Conservation (phyloP, 768 basidiomycete genomes). For the Asterophora parasitica region DNA sequence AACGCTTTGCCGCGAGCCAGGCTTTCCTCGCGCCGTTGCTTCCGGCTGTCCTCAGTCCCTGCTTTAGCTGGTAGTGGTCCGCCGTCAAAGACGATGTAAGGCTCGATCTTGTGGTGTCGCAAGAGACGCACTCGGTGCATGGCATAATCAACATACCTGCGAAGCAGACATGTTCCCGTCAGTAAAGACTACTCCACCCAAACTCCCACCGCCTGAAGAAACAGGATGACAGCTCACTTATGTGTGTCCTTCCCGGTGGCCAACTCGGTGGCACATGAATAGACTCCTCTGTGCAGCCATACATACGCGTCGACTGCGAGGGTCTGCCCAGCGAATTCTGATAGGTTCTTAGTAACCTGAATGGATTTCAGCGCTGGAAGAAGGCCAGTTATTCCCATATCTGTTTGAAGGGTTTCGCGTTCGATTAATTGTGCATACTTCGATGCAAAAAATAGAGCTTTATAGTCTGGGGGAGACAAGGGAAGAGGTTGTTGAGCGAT, state of each 20-base stretch:
- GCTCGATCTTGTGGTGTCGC: slow-evolving; percentile 76
- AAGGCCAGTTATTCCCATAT: slow-evolving; percentile 91
- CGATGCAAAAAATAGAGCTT: background rate
- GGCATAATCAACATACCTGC: slow-evolving; percentile 92
- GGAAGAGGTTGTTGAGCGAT: background rate
- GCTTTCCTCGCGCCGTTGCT: slow-evolving; percentile 70
- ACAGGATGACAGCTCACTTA: slow-evolving; percentile 51
- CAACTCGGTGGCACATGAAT: slow-evolving; percentile 85
- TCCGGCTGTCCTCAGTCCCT: slow-evolving; percentile 80
- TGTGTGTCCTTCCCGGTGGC: slow-evolving; percentile 79
- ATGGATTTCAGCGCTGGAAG: slow-evolving; percentile 89
- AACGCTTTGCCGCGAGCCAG: slow-evolving; percentile 69
- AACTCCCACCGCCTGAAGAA: background rate
- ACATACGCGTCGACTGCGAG: slow-evolving; percentile 95
- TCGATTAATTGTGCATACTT: slow-evolving; percentile 1
- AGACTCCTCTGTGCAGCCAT: slow-evolving; percentile 87
- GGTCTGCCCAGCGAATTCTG: slow-evolving; percentile 78
- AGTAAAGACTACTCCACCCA: background rate
- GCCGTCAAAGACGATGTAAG: slow-evolving; percentile 95
- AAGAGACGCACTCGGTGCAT: slow-evolving; percentile 90
- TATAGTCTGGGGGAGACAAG: slow-evolving; percentile 1
- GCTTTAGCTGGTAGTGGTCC: slow-evolving; percentile 93
- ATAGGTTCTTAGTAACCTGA: slow-evolving; percentile 71
- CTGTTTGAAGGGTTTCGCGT: background rate
- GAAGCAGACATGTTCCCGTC: background rate